phyloP scores from a whole-genome alignment of 257 asterid genomes.

The Handroanthus guayacan region DNA sequence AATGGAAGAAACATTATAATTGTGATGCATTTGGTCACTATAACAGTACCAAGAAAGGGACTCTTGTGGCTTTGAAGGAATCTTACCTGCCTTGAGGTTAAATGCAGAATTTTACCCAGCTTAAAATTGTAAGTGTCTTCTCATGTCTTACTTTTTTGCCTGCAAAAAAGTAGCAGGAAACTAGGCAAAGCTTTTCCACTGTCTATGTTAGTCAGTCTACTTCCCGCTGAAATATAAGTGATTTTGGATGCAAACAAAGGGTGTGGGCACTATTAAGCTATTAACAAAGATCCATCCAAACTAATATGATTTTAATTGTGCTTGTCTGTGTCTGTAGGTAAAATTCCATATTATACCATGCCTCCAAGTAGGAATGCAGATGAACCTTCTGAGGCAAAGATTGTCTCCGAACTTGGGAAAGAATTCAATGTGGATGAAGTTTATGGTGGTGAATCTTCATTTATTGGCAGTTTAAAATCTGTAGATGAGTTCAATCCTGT shows the following conservation, averaged over 20 bases:
- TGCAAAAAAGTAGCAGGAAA: not conserved
- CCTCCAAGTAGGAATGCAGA: conserved; percentile 77
- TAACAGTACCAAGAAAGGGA: not conserved
- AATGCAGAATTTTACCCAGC: not conserved
- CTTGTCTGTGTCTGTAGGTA: conserved; percentile 57
- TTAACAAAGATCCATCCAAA: not conserved
- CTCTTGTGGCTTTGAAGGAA: not conserved
- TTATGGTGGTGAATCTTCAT: conserved; percentile 82
- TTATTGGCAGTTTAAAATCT: conserved; percentile 96
- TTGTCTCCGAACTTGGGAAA: conserved; percentile 80
- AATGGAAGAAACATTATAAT: not conserved
- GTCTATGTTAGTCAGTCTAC: not conserved
- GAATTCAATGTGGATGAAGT: conserved; percentile 84
- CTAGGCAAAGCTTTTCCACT: not conserved
- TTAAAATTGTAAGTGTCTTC: not conserved
- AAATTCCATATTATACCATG: conserved; percentile 94
- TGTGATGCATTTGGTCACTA: not conserved
- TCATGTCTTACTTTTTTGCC: not conserved
- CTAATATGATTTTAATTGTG: not conserved
- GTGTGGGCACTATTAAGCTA: not conserved
- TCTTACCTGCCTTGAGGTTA: not conserved
- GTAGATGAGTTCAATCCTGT: conserved; percentile 72
- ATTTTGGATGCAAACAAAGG: not conserved
- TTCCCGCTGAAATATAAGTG: not conserved
- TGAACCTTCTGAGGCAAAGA: conserved; percentile 73